Base-by-base conservation (phyloP, 768 basidiomycete species). In the Epithele typhae region DNA sequence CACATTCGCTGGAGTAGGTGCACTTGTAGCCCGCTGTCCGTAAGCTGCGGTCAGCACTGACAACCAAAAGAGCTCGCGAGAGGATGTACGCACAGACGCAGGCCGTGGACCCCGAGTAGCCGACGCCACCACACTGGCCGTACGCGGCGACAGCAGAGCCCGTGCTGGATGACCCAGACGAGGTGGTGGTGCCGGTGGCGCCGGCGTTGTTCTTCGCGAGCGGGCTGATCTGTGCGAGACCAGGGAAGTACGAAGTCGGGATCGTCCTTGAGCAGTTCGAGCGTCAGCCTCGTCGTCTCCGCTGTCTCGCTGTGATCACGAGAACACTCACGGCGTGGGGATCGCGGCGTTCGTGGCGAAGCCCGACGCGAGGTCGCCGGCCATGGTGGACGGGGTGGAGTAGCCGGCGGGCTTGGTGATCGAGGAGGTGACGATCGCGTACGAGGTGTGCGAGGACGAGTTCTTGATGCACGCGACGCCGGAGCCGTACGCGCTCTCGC, bases 401-500 rank as follows among this genome's bases (percentile, higher is more conserved):
- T 58, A 64, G 7, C 58, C 63, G 3, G 59, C 46, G 12, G 63
- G 63, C 43, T 52, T 34, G 2, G 59, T 53, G 33, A 52, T 52
- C 10, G 56, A 57, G 35, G 45, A 43, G 9, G 60, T 59, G 19
- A 51, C 48, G 24, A 52, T 45, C 21, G 58, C 54, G 44, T 62
- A 62, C 40, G 54, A 46, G 23, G 48, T 57, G 45, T 54, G 45
- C 36, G 52, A 43, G 27, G 8, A 7, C 18, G 50, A 53, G 23
- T 59, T 55, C 43, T 52, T 49, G 45, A 63, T 46, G 45, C 63
- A 63, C 8, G 51, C 33, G 27, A 52, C 27, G 21, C 63, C 63
- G 11, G 49, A 36, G 5, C 63, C 63, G 48, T 57, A 64, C n/a
- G 63, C 63, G 40, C 54, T 58, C 40, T 57, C 55, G 54, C 63